These are phyloP conservation scores for Xylariomycetidae sp. DNA, from an alignment of 2,329 filamentous ascomycete genomes.

Conservation along the genomic window DNA sequence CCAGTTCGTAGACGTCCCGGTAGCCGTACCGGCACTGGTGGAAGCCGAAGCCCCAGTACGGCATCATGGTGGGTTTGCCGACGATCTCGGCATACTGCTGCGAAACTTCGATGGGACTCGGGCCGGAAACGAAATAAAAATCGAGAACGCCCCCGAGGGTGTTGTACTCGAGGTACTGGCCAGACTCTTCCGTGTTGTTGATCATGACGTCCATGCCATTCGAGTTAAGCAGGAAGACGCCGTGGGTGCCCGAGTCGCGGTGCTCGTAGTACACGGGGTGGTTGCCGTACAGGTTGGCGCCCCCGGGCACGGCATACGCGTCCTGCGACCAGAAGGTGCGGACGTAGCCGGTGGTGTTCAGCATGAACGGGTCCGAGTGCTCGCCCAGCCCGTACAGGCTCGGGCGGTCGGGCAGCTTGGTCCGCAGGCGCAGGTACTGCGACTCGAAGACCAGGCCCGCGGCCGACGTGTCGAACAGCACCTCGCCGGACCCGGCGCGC, in stretches of 20 bases:
- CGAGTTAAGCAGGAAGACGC: constrained; percentile 66
- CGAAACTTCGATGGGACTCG: constrained; percentile 50
- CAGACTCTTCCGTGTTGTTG: constrained; percentile 50
- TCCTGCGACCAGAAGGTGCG: constrained; percentile 67
- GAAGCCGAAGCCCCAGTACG: constrained; percentile 59
- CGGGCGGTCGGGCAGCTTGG: constrained; percentile 60
- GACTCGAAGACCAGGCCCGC: constrained; percentile 66
- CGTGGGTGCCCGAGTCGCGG: constrained; percentile 50
- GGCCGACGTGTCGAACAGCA: constrained; percentile 64
- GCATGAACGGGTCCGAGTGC: constrained; percentile 63
- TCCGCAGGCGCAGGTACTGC: constrained; percentile 70
- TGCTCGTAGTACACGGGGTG: constrained; percentile 75
- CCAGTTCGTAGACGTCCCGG: constrained; percentile 56
- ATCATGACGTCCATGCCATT: constrained; percentile 76
- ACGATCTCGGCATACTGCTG: constrained; percentile 53
- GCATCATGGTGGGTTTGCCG: constrained; percentile 53
- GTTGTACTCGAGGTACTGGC: constrained; percentile 75
- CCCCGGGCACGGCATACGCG: constrained; percentile 53
- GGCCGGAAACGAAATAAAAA: constrained; percentile 59
- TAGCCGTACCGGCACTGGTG: constrained; percentile 61
- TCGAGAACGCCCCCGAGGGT: constrained; percentile 71
- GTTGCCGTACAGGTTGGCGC: constrained; percentile 64
- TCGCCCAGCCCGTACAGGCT: constrained; percentile 76
- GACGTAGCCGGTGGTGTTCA: constrained; percentile 63
- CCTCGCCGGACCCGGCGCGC: constrained; percentile 33